Base-by-base conservation (phyloP, 306 rosid genomes). In the Argentina anserina region DNA sequence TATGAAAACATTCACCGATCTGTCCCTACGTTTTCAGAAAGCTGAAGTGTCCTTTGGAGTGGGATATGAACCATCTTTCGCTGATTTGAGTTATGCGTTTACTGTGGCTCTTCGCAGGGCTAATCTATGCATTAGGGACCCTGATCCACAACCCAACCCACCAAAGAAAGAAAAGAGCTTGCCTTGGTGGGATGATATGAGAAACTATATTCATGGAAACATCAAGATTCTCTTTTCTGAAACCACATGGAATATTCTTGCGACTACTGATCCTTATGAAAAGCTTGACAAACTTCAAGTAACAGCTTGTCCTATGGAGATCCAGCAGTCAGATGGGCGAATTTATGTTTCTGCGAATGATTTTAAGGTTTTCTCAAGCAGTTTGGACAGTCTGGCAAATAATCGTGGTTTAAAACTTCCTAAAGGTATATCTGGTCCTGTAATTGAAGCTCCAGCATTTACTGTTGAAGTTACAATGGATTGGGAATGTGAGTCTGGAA, bases 141-240 rank as follows among this genome's bases (percentile, higher is more conserved):
- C 75, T 69, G 76, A 83, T 46, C 86, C 92, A 74, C 87, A 71
- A 75, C 76, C 87, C 61, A 80, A 9, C 75, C 90, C 90, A 11
- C 92, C 88, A 9, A 95, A 95, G 81, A 95, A 90, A 80, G 99
- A 95, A 77, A 87, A 89, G 75, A 92, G 90, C 80, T 88, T 95
- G 82, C 99, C 99, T 41, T 95, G 99, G 99, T 95, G 99, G 99
- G 99, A 95, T 83, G 99, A 95, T 84, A 84, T 88, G 82, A 91
- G 99, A 86, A 85, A 90, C 85, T 95, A 91, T 83, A 90, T 92
- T 47, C 99, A 95, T 74, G 99, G 99, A 80, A 87, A 83, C 67
- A 80, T 92, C 81, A 82, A 90, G 70, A 75, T 95, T 40, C 73
- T 63, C 65, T 85, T 95, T 71, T 79, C 90, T 65, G 97, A 95